These are phyloP conservation scores for Asterophora parasitica DNA, from an alignment of 768 basidiomycete species.

Conservation along the genomic window DNA sequence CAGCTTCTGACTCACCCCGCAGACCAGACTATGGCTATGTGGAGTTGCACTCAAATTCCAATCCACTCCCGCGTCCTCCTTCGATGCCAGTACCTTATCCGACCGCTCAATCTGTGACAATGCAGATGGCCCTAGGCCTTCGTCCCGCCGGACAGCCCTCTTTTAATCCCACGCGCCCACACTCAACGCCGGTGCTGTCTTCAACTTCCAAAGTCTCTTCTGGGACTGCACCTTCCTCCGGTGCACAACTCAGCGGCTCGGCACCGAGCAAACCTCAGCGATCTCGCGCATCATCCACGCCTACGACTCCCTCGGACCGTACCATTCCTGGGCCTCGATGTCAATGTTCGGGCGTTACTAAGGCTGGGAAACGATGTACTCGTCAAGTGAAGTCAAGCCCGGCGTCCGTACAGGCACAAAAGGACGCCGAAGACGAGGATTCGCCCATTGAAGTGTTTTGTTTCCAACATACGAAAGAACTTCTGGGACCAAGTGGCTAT, in stretches of 20 bases:
- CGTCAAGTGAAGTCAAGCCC: conserved; percentile 48
- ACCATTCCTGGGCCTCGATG: conserved; percentile 28
- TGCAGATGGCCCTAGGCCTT: conserved; percentile 38
- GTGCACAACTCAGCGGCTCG: conserved; percentile 9
- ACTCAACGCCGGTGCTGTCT: conserved; percentile 24
- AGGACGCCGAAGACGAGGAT: conserved; percentile 26
- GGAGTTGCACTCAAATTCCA: background rate
- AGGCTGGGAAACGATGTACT: conserved; percentile 56
- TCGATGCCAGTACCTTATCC: conserved; percentile 12
- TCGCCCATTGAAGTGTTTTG: conserved; percentile 48
- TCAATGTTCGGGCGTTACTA: conserved; percentile 66
- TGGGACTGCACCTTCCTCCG: conserved; percentile 20
- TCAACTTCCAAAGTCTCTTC: conserved; percentile 12
- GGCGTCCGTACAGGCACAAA: conserved; percentile 18
- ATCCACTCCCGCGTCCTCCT: background rate
- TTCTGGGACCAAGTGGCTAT: conserved; percentile 51
- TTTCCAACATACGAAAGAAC: conserved; percentile 55
- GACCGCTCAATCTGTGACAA: conserved; percentile 32
- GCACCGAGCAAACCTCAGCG: conserved; percentile 15
- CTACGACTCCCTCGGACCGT: conserved; percentile 15
- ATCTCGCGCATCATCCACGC: conserved; percentile 19
- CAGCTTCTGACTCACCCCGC: background rate
- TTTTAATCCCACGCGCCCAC: conserved; percentile 23
- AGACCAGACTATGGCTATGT: background rate
- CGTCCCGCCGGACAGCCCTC: conserved; percentile 15